Evolutionary conservation across 495 filamentous ascomycete species (phyloP).

Genomic region (Neurospora discreta): DNA sequence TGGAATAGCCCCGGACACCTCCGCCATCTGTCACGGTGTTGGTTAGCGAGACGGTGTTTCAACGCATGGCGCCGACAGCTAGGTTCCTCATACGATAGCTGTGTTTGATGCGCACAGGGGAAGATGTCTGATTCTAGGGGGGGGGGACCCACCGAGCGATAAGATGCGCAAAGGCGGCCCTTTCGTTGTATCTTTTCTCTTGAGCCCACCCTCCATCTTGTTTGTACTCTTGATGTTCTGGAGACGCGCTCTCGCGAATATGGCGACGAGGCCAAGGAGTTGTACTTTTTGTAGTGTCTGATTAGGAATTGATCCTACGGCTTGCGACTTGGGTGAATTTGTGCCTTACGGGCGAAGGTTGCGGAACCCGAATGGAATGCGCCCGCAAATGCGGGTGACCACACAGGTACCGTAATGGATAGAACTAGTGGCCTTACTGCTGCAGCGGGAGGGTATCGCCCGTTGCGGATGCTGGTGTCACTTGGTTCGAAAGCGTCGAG

Average conservation of each 20-base stretch:
- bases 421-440: not conserved
- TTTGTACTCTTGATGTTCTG: not conserved
- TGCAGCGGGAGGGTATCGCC: not conserved
- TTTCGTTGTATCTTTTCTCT: conserved; percentile 85
- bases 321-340: not conserved
- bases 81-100: not conserved
- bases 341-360: not conserved
- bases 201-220: conserved; percentile 22
- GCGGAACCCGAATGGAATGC: not conserved
- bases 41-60: not conserved
- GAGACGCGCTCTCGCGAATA: not conserved
- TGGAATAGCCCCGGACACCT: conserved; percentile 93
- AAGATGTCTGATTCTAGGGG: not conserved
- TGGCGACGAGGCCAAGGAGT: not conserved
- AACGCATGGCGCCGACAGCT: not conserved
- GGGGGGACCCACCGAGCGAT: conserved; percentile 60
- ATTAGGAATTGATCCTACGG: not conserved
- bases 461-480: not conserved
- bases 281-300: not conserved
- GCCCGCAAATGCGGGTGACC: not conserved
- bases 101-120: not conserved
- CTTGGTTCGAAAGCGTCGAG: not conserved
- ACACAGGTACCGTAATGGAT: not conserved
- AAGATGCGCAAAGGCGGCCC: conserved; percentile 86
- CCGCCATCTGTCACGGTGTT: conserved; percentile 61